phyloP scores from a whole-genome alignment of 1,139 yeast genomes.

The Wickerhamomyces sp. region DNA sequence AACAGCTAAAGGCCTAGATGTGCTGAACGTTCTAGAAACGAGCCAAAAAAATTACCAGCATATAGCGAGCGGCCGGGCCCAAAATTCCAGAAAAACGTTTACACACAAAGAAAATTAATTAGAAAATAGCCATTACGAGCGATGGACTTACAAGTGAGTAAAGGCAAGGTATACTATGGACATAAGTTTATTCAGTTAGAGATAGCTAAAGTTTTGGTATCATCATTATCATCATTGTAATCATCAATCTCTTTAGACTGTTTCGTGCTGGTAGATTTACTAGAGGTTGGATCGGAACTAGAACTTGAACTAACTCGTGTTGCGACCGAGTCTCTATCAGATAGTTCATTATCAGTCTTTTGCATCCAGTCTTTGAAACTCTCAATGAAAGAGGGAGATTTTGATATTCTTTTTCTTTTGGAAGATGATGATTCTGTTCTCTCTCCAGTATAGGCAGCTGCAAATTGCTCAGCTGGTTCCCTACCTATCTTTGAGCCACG shows the following conservation, averaged over 20 bases:
- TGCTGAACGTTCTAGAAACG: no score
- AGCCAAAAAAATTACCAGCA: no score
- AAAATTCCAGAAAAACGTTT: no score
- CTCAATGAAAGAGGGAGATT: conserved; percentile 44
- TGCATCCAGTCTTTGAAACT: conserved; percentile 70
- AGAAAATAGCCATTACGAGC: background rate
- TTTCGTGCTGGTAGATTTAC: background rate
- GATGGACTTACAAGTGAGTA: background rate
- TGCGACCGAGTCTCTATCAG: background rate
- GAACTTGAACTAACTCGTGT: background rate
- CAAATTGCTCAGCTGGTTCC: conserved; percentile 32
- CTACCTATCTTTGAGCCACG: background rate
- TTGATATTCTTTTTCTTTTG: conserved; percentile 29
- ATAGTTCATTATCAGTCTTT: conserved; percentile 26
- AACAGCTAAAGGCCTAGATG: no score
- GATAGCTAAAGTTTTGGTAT: conserved; percentile 2
- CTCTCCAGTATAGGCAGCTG: conserved; percentile 41
- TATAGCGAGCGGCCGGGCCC: no score
- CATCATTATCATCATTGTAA: conserved; percentile 1
- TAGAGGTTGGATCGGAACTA: background rate
- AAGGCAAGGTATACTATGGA: background rate
- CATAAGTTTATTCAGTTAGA: background rate
- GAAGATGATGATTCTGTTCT: background rate
- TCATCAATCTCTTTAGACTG: background rate
- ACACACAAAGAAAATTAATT: no score